Base-by-base conservation (phyloP, 2,329 filamentous ascomycete genomes). In the Endoconidiophora polonica region DNA sequence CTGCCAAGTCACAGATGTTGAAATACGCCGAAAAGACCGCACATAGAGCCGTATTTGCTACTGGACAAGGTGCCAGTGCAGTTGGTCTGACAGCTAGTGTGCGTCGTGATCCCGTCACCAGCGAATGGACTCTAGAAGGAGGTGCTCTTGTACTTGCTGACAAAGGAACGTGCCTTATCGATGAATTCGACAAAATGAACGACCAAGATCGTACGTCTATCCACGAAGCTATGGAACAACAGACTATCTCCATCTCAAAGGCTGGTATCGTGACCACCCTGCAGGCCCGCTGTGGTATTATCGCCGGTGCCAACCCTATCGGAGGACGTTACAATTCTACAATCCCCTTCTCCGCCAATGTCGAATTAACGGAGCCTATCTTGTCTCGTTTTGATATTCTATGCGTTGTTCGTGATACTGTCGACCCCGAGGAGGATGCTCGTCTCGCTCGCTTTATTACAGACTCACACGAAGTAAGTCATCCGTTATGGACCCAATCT, bases 181-280 rank as follows among this genome's bases (percentile, higher is more conserved):
- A 98, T 59, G 91, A 98, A 66, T 98, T 98, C 59, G 91, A 98
- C 75, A 98, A 98, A 73, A 98, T 98, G 91, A 96, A 96, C 63
- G 91, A 98, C 63, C 87, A 96, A 62, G 91, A 98, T 64, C 79
- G 91, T 56, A 96, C 91, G 1, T 94, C 87, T 5, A 98, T 98
- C 58, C 91, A 98, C 74, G 91, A 98, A 71, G 91, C 91, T 54
- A 98, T 98, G 91, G 91, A 98, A 66, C 91, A 98, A 66, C 91
- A 98, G 67, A 98, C 91, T 1, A 98, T 98, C 57, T 96, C 90
- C 54, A 98, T 98, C 61, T 94, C 87, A 56, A 98, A 98, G 64
- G 91, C 91, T 0, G 91, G 91, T 66, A 98, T 98, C 54, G 91
- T 98, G 41, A 98, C 91, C 1, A 96, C 91, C 0, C 72, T 98